phyloP scores from a whole-genome alignment of 768 basidiomycete species.

The Lentinus brumalis region DNA sequence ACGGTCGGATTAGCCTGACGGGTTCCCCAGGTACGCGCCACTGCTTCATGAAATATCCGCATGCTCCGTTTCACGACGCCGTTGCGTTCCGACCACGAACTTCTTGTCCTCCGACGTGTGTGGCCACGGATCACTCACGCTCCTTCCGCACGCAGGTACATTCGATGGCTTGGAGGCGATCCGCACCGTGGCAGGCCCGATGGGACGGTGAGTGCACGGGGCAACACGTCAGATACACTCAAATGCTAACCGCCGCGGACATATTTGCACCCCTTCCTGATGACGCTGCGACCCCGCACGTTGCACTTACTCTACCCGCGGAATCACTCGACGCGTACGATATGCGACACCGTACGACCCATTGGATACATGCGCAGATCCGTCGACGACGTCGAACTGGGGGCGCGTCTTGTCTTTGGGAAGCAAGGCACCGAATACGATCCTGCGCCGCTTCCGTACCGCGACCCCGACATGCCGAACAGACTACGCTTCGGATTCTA shows the following conservation, averaged over 20 bases:
- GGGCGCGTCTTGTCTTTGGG: constrained; percentile 56
- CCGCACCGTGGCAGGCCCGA: constrained; percentile 56
- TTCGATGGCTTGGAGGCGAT: constrained; percentile 72
- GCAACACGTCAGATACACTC: neutral
- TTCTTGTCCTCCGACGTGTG: neutral
- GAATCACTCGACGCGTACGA: neutral
- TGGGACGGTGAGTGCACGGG: constrained; percentile 53
- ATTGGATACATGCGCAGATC: constrained; percentile 42
- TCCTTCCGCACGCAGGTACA: neutral
- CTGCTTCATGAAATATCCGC: neutral
- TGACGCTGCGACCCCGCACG: neutral
- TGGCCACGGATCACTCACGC: neutral
- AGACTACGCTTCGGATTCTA: constrained; percentile 47
- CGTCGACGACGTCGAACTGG: constrained; percentile 68
- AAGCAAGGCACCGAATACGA: constrained; percentile 41
- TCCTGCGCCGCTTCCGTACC: constrained; percentile 38
- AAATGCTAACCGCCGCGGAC: neutral
- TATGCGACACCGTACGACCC: neutral
- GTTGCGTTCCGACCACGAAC: neutral
- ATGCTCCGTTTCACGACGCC: neutral
- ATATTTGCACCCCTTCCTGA: neutral
- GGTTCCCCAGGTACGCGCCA: constrained; percentile 16
- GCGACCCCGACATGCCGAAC: constrained; percentile 34
- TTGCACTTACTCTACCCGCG: neutral
- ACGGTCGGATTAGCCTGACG: constrained; percentile 46